Percentiles rank a stretch among this genome's conserved stretches.
These are phyloP conservation scores for Lizonia empirigonia DNA, from an alignment of 2,329 filamentous ascomycete genomes.

Conservation along the genomic window DNA sequence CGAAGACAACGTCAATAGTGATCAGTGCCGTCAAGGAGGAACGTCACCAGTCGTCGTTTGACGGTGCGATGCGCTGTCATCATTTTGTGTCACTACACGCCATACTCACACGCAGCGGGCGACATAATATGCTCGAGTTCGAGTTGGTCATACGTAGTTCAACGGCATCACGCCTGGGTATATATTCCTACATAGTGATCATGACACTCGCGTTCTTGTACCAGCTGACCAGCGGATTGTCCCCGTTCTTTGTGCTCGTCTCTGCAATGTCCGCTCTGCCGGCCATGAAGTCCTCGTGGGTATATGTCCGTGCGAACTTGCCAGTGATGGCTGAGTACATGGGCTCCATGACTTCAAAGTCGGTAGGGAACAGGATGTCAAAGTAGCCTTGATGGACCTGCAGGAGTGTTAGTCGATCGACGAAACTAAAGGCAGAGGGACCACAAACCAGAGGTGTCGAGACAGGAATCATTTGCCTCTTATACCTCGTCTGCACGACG, in stretches of 20 bases:
- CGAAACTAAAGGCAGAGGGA: neutral
- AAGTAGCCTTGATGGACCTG: slow-evolving; percentile 98
- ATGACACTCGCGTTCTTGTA: slow-evolving; percentile 95
- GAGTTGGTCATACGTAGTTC: neutral
- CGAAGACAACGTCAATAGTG: no score
- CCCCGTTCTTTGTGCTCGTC: slow-evolving; percentile 84
- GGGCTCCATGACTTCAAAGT: slow-evolving; percentile 88
- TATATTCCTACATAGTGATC: slow-evolving; percentile 70
- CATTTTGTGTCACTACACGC: no score
- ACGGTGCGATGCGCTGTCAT: no score
- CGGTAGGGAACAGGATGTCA: slow-evolving; percentile 96
- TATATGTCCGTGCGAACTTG: slow-evolving; percentile 81
- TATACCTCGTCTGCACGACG: slow-evolving; percentile 93
- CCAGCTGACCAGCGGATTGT: slow-evolving; percentile 91
- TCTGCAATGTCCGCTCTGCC: slow-evolving; percentile 91
- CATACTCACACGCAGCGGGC: no score
- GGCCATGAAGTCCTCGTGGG: slow-evolving; percentile 88
- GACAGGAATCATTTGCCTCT: slow-evolving; percentile 85
- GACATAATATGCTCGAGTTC: no score
- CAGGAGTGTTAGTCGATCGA: slow-evolving; percentile 1
- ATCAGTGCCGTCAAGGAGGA: no score
- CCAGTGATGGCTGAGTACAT: slow-evolving; percentile 93
- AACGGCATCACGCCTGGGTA: neutral
- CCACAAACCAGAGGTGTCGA: slow-evolving; percentile 82
- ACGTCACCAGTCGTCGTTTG: no score